Evolutionary conservation across 1,139 yeast species (phyloP).

Genomic region (Yamadazyma sp.): DNA sequence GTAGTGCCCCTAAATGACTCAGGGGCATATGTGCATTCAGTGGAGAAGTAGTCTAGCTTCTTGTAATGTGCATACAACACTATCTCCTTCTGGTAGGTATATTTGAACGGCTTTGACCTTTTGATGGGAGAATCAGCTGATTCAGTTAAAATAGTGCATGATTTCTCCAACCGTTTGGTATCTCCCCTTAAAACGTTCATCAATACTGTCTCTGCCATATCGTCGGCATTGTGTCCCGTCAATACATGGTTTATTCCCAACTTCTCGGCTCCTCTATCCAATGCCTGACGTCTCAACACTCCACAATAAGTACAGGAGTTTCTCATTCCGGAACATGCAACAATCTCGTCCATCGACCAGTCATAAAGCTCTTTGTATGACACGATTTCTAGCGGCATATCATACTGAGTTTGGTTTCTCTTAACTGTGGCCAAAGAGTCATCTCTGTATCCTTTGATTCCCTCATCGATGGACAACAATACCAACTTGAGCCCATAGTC

Average conservation of each 20-base stretch:
- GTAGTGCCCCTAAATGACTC: slow-evolving; percentile 99
- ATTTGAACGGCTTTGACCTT: slow-evolving; percentile 94
- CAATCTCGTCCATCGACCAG: slow-evolving; percentile 99
- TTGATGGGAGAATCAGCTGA: slow-evolving; percentile 78
- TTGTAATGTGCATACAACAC: slow-evolving; percentile 96
- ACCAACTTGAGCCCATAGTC: slow-evolving; percentile 83
- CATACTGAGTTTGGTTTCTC: slow-evolving; percentile 84
- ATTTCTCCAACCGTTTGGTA: slow-evolving; percentile 83
- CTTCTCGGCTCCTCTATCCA: slow-evolving; percentile 94
- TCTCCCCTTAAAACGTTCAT: slow-evolving; percentile 97
- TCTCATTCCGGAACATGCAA: slow-evolving; percentile 89
- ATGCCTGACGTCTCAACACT: slow-evolving; percentile 91
- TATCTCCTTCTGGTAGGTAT: slow-evolving; percentile 94
- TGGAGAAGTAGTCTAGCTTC: slow-evolving; percentile 90
- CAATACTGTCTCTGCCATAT: slow-evolving; percentile 96
- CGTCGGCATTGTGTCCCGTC: slow-evolving; percentile 99
- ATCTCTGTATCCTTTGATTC: slow-evolving; percentile 95
- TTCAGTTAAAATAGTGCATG: slow-evolving; percentile 85
- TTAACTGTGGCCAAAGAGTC: slow-evolving; percentile 96
- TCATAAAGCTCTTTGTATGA: slow-evolving; percentile 85
- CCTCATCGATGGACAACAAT: slow-evolving; percentile 89
- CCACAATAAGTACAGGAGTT: slow-evolving; percentile 98
- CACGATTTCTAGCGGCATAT: slow-evolving; percentile 84
- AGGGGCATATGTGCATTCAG: slow-evolving; percentile 97
- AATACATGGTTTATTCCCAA: slow-evolving; percentile 87